A percentile compares a stretch with the other conserved stretches of the same genome.
phyloP scores from a whole-genome alignment of 768 basidiomycete species.

The Hemileccinum impolitum region DNA sequence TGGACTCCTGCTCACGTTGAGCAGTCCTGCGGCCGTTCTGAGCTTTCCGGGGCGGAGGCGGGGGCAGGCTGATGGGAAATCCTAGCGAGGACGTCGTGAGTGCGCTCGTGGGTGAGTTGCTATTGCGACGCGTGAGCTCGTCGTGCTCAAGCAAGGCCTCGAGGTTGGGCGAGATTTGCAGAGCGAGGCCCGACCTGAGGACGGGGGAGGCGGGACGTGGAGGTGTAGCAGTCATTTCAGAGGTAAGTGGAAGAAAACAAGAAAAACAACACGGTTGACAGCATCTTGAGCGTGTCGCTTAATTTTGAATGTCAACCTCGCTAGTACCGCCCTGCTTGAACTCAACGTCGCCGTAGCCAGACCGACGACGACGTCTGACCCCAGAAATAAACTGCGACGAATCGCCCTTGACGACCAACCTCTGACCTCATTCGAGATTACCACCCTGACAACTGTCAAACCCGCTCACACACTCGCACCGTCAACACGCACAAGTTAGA shows the following conservation, averaged over 20 bases:
- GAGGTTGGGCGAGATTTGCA: constrained; percentile 57
- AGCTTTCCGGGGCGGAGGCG: constrained; percentile 31
- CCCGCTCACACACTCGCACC: neutral
- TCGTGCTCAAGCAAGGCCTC: constrained; percentile 60
- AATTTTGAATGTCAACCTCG: constrained; percentile 10
- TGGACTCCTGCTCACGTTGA: constrained; percentile 15
- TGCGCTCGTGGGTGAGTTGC: constrained; percentile 22
- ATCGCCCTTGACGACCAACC: neutral
- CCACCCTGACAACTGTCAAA: constrained; percentile 1
- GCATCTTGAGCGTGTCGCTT: constrained; percentile 8
- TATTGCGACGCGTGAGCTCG: constrained; percentile 40
- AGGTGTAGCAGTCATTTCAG: constrained; percentile 21
- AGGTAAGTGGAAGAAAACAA: neutral
- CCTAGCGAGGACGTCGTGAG: constrained; percentile 11
- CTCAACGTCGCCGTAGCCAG: too few species aligned
- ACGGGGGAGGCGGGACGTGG: constrained; percentile 21
- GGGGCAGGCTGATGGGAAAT: constrained; percentile 29
- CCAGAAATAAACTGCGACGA: neutral
- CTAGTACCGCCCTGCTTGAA: too few species aligned
- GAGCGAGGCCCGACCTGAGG: constrained; percentile 17
- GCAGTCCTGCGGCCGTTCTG: constrained; percentile 12
- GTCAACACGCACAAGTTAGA: too few species aligned
- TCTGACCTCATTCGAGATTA: neutral
- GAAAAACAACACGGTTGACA: neutral
- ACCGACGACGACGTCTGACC: neutral